phyloP scores from a whole-genome alignment of 225 moss, liverwort and hornwort species.

The Antitrichia curtipendula region DNA sequence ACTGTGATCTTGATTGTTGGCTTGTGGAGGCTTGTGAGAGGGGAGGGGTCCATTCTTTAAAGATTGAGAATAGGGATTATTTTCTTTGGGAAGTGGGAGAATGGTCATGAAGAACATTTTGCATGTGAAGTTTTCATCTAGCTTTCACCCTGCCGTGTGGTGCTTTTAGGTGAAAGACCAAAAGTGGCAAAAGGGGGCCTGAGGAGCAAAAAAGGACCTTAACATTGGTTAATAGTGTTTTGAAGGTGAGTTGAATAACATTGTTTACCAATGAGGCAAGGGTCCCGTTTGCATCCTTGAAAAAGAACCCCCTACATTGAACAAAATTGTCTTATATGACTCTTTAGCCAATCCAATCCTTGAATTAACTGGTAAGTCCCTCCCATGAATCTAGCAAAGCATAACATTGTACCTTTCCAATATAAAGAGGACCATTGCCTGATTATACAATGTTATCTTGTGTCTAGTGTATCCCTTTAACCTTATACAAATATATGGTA shows the following conservation, averaged over 20 bases:
- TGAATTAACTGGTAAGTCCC: rapidly evolving
- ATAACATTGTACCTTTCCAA: background rate
- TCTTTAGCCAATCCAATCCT: rapidly evolving
- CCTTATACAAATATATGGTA: background rate
- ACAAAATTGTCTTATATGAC: background rate
- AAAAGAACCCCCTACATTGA: rapidly evolving
- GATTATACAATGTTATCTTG: background rate
- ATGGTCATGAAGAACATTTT: too few relatives aligned
- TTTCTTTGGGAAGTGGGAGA: too few relatives aligned
- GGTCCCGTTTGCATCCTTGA: background rate
- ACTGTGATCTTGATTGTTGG: too few relatives aligned
- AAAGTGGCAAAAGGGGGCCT: too few relatives aligned
- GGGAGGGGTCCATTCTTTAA: too few relatives aligned
- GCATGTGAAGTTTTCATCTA: too few relatives aligned
- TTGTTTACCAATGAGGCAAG: background rate
- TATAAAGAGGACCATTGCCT: rapidly evolving
- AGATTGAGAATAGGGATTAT: too few relatives aligned
- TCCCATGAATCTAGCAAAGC: rapidly evolving
- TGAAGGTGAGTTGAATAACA: background rate
- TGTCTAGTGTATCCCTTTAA: too few relatives aligned
- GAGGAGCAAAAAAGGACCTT: rapidly evolving
- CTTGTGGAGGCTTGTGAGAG: too few relatives aligned
- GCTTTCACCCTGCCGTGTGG: too few relatives aligned
- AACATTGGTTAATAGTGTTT: background rate
- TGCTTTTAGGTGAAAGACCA: too few relatives aligned